These are phyloP conservation scores for Samsoniella hepiali DNA, from an alignment of 2,329 filamentous ascomycete species.

Conservation along the genomic window DNA sequence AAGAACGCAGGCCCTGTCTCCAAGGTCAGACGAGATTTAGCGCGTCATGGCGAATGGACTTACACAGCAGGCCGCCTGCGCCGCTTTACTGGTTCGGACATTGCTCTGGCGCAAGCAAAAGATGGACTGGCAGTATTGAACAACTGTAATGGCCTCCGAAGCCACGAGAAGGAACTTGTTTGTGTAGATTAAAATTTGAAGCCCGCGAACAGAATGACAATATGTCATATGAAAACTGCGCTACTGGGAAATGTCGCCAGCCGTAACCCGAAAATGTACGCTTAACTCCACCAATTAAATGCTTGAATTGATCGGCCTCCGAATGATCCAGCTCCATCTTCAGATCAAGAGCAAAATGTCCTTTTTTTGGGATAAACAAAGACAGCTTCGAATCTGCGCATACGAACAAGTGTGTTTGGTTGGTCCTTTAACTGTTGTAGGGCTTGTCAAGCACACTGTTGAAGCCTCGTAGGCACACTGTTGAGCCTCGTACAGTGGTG, in stretches of 20 bases:
- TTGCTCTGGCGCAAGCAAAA: background rate
- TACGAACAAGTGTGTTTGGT: too few species aligned
- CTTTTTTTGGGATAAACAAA: too few species aligned
- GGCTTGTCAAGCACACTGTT: too few species aligned
- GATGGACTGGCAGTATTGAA: background rate
- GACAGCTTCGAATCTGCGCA: too few species aligned
- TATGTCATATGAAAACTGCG: slow-evolving; percentile 1
- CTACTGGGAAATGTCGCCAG: background rate
- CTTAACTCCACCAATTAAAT: slow-evolving; percentile 15
- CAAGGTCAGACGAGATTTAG: background rate
- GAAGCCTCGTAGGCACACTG: too few species aligned
- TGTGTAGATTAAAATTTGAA: background rate
- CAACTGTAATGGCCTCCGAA: background rate
- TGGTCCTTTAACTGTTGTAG: too few species aligned
- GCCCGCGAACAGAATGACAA: background rate
- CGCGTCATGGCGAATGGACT: background rate
- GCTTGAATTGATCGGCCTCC: background rate
- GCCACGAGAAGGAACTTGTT: background rate
- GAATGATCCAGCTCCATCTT: background rate
- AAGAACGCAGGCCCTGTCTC: slow-evolving; percentile 37
- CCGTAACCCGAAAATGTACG: slow-evolving; percentile 5
- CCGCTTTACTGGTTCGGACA: slow-evolving; percentile 14
- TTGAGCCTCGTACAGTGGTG: too few species aligned
- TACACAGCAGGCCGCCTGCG: slow-evolving; percentile 18
- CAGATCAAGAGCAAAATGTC: too few species aligned